Conservation (phyloP, 306 rosid species). For the Purshia tridentata region DNA sequence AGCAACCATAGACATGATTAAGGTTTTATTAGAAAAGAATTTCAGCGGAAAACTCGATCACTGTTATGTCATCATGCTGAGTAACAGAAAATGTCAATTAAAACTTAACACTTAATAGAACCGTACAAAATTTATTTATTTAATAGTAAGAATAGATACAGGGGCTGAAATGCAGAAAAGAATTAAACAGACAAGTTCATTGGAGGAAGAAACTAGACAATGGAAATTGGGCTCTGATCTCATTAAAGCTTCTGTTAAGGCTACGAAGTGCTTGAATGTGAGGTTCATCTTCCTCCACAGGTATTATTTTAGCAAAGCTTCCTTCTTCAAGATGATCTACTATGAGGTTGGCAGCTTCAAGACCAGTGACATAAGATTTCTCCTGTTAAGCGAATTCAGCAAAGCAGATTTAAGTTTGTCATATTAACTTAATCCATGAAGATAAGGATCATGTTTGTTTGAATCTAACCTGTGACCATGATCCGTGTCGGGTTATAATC, state of each 20-base stretch:
- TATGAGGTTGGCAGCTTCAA: conserved; percentile 58
- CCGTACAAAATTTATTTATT: no score
- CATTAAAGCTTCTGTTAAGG: conserved; percentile 45
- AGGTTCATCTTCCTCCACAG: conserved; percentile 55
- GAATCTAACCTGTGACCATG: conserved; percentile 54
- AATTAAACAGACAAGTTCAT: conserved; percentile 10
- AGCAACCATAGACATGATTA: no score
- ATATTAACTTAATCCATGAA: background rate
- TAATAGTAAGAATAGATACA: background rate
- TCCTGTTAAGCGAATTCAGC: conserved; percentile 36
- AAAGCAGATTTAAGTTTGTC: background rate
- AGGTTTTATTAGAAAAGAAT: no score
- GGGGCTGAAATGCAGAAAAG: background rate
- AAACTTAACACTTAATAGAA: no score
- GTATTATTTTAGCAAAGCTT: conserved; percentile 50
- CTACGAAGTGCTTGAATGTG: conserved; percentile 49
- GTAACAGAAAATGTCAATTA: no score
- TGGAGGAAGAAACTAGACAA: conserved; percentile 39
- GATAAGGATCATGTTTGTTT: background rate
- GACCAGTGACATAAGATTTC: conserved; percentile 54
- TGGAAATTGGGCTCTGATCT: conserved; percentile 45
- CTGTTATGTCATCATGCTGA: no score
- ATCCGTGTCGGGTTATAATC: conserved; percentile 59
- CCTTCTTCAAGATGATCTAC: conserved; percentile 56
- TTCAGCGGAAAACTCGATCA: no score